Percentiles rank a stretch among this genome's conserved stretches.
Evolutionary conservation across 2,329 filamentous ascomycete genomes (phyloP).

Genomic region (Colletotrichum noveboracense): DNA sequence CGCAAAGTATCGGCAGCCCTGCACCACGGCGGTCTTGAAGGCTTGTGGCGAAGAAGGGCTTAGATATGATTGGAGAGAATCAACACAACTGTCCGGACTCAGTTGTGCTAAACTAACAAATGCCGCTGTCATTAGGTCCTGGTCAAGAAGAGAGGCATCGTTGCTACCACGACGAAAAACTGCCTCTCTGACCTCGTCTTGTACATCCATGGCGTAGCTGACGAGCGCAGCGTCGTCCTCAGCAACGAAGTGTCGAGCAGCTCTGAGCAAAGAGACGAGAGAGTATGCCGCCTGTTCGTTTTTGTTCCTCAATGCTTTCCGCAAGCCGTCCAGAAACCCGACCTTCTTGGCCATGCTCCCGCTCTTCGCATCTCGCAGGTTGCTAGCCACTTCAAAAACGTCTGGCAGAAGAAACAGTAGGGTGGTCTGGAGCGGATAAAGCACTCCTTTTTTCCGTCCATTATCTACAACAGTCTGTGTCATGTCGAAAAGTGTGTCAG

Average conservation of each 20-base stretch:
- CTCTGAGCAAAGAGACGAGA: conserved; percentile 65
- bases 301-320: conserved; percentile 67
- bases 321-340: conserved; percentile 65
- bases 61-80: conserved; percentile 63
- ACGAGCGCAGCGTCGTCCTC: conserved; percentile 68
- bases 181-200: conserved; percentile 70
- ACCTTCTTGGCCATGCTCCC: conserved; percentile 70
- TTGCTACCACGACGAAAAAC: conserved; percentile 61
- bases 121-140: conserved; percentile 69
- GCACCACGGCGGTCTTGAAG: conserved; percentile 68
- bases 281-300: conserved; percentile 73
- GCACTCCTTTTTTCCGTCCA: conserved; percentile 56
- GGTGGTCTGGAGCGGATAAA: conserved; percentile 68
- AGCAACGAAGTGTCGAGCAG: conserved; percentile 66
- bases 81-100: conserved; percentile 63
- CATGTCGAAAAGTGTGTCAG: conserved; percentile 75
- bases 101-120: conserved; percentile 70
- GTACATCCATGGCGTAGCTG: conserved; percentile 73
- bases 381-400: conserved; percentile 73
- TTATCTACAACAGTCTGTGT: conserved; percentile 66
- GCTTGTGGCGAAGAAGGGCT: conserved; percentile 59
- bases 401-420: conserved; percentile 70
- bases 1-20: conserved; percentile 68
- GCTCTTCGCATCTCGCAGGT: conserved; percentile 68
- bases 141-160: conserved; percentile 61